A percentile compares a stretch with the other conserved stretches of the same genome.
These are phyloP conservation scores for Reutealis trisperma DNA, from an alignment of 345 rosid species.

Conservation along the genomic window DNA sequence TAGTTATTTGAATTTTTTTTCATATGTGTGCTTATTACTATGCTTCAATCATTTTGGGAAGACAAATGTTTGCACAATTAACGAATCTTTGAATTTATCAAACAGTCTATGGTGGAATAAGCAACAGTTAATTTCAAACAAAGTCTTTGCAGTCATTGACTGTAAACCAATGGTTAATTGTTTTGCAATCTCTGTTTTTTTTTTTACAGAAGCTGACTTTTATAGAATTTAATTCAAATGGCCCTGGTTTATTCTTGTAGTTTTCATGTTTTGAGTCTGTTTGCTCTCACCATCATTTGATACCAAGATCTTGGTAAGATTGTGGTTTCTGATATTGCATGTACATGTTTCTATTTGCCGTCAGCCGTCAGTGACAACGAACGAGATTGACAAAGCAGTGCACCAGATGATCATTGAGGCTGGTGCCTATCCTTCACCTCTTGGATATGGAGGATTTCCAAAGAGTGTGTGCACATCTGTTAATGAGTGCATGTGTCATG, in stretches of 20 bases:
- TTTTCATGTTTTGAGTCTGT: background rate
- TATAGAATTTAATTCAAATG: background rate
- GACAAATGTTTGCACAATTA: background rate
- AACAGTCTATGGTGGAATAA: background rate
- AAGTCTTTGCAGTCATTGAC: background rate
- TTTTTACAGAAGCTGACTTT: too few relatives aligned
- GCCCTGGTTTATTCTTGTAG: background rate
- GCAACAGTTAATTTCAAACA: background rate
- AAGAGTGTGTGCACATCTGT: constrained; percentile 95
- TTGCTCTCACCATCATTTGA: constrained; percentile 10
- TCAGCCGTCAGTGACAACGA: constrained; percentile 89
- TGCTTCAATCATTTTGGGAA: constrained; percentile 6
- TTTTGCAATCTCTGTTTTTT: background rate
- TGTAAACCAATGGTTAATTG: background rate
- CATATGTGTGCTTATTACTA: background rate
- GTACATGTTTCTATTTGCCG: constrained; percentile 18
- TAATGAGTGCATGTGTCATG: constrained; percentile 97
- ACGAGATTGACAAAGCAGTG: constrained; percentile 93
- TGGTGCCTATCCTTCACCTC: constrained; percentile 98
- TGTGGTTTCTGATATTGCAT: background rate
- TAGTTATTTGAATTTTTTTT: background rate
- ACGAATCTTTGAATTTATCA: background rate
- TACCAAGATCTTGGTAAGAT: background rate
- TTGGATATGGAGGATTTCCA: constrained; percentile 95
- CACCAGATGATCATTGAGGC: constrained; percentile 88